Evolutionary conservation across 2,329 filamentous ascomycete species (phyloP).

Genomic region (Colletotrichum tofieldiae): DNA sequence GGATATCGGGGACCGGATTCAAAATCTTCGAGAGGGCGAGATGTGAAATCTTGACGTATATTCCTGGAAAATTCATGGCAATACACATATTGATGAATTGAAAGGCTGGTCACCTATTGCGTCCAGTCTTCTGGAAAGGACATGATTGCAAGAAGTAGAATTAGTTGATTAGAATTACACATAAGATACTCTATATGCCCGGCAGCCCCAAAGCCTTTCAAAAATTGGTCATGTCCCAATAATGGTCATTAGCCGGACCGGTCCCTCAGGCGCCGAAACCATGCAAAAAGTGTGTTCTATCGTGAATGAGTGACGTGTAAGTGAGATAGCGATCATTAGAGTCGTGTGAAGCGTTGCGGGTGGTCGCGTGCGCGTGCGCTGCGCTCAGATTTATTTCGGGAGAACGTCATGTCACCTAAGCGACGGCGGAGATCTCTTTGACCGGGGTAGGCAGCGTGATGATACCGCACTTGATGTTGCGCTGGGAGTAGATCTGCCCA

Average conservation of each 20-base stretch:
- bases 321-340: constrained; percentile 8
- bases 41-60: no score
- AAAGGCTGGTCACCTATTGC: no score
- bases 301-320: neutral
- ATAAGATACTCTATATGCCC: neutral
- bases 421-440: constrained; percentile 47
- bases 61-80: no score
- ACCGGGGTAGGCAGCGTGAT: constrained; percentile 48
- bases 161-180: constrained; percentile 25
- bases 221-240: neutral
- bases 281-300: constrained; percentile 1
- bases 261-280: neutral
- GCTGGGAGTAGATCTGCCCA: constrained; percentile 52
- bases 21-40: no score
- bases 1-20: no score
- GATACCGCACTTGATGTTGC: constrained; percentile 49
- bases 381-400: no score
- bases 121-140: no score
- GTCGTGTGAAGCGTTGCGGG: neutral
- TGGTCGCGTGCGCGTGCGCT: neutral
- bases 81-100: no score
- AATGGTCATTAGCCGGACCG: neutral
- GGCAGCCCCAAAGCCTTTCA: neutral
- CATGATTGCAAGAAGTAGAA: neutral
- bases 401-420: constrained; percentile 37